Evolutionary conservation across 805 yeast species (phyloP).

Genomic region (Osmozyma mogii): DNA sequence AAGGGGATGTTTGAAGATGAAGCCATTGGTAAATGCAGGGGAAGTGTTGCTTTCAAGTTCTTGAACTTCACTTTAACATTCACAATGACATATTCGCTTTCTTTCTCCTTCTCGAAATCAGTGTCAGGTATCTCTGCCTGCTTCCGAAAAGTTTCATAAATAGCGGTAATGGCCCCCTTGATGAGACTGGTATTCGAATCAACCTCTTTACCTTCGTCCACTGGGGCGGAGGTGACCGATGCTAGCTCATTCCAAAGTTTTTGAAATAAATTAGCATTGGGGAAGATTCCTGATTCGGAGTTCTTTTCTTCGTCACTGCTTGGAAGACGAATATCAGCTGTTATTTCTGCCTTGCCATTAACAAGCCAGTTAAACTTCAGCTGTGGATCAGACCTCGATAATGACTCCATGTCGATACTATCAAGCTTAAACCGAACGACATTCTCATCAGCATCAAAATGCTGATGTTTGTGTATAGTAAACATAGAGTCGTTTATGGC

Average conservation of each 20-base stretch:
- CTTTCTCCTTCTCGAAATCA: constrained; percentile 6
- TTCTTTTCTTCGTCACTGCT: constrained; percentile 21
- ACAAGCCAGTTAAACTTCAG: constrained; percentile 64
- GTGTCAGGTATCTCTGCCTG: constrained; percentile 7
- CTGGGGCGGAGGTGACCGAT: constrained; percentile 9
- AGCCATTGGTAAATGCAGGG: constrained; percentile 42
- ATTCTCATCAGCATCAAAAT: constrained; percentile 22
- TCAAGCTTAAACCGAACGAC: constrained; percentile 33
- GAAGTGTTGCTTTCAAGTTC: constrained; percentile 53
- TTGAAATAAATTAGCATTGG: constrained; percentile 18
- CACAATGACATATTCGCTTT: constrained; percentile 49
- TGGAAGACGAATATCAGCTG: constrained; percentile 70
- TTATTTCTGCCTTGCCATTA: constrained; percentile 56
- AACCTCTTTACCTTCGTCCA: constrained; percentile 4
- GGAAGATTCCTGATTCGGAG: constrained; percentile 10
- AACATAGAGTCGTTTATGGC: constrained; percentile 68
- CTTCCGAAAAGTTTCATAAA: constrained; percentile 31
- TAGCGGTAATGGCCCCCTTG: constrained; percentile 33
- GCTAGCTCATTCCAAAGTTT: constrained; percentile 21
- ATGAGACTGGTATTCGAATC: constrained; percentile 17
- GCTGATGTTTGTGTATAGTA: constrained; percentile 69
- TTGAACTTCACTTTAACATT: constrained; percentile 59
- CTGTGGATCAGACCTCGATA: constrained; percentile 19
- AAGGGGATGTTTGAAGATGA: constrained; percentile 44
- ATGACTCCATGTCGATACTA: constrained; percentile 30